A percentile compares a stretch with the other conserved stretches of the same genome.
Conservation (phyloP, 805 yeast species). For the Kuraishia hungarica region DNA sequence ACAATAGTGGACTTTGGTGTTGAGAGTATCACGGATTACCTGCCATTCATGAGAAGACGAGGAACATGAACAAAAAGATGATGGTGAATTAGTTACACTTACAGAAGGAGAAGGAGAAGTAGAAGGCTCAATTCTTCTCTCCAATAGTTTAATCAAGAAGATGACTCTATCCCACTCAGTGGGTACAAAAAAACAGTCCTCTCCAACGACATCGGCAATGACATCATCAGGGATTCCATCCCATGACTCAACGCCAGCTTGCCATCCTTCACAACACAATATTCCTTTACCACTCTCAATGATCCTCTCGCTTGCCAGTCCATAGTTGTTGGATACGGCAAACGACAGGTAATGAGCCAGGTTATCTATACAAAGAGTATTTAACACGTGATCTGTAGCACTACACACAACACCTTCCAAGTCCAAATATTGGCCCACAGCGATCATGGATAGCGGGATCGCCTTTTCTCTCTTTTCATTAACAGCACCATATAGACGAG, state of each 20-base stretch:
- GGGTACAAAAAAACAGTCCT: constrained; percentile 44
- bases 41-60: constrained; percentile 11
- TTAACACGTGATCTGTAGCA: constrained; percentile 31
- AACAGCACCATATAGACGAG: constrained; percentile 35
- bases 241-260: constrained; percentile 35
- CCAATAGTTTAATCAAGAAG: constrained; percentile 33
- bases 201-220: constrained; percentile 34
- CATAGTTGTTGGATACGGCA: constrained; percentile 35
- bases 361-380: constrained; percentile 25
- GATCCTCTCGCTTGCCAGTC: constrained; percentile 34
- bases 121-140: constrained; percentile 21
- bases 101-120: too few species aligned
- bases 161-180: constrained; percentile 48
- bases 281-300: constrained; percentile 38
- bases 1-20: constrained; percentile 34
- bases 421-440: constrained; percentile 41
- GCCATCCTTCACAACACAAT: constrained; percentile 42
- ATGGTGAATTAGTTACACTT: background rate
- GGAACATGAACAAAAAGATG: constrained; percentile 1
- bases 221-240: constrained; percentile 33
- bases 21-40: constrained; percentile 25
- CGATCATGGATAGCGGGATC: constrained; percentile 34
- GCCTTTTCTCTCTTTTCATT: constrained; percentile 23
- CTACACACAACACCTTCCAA: constrained; percentile 34
- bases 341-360: constrained; percentile 29